These are phyloP conservation scores for Verticillium albo-atrum DNA, from an alignment of 2,329 filamentous ascomycete species.

Conservation along the genomic window DNA sequence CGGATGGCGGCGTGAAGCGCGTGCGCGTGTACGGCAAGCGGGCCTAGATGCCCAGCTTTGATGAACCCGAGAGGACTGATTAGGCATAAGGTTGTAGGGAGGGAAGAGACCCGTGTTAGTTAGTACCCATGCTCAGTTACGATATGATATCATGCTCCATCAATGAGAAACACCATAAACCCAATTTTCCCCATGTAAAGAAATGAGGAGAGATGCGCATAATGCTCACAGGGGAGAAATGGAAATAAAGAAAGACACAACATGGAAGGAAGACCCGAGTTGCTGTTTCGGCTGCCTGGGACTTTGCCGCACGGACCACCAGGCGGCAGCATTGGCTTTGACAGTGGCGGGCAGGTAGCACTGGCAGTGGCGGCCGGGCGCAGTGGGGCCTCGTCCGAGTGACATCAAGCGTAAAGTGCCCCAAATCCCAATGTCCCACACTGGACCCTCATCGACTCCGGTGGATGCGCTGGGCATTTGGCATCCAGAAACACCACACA, in stretches of 20 bases:
- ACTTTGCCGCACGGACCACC: background rate
- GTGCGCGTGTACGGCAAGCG: constrained; percentile 71
- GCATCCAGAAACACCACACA: background rate
- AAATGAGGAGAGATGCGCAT: background rate
- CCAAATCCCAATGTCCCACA: background rate
- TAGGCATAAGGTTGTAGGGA: background rate
- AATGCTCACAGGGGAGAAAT: background rate
- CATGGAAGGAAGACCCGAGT: background rate
- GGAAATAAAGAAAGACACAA: too few species aligned
- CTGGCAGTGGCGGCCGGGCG: background rate
- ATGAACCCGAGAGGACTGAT: too few species aligned
- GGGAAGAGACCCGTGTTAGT: background rate
- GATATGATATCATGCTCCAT: background rate
- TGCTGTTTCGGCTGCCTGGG: background rate
- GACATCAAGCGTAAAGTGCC: background rate
- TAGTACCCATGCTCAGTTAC: too few species aligned
- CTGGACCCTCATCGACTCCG: background rate
- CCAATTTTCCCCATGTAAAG: background rate
- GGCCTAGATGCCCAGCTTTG: constrained; percentile 16
- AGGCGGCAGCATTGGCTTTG: background rate
- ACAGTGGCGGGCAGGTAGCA: background rate
- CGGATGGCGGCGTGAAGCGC: constrained; percentile 88
- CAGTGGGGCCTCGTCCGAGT: background rate
- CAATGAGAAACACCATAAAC: background rate
- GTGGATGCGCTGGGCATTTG: background rate